These are phyloP conservation scores for Neofusicoccum parvum DNA, from an alignment of 2,329 filamentous ascomycete genomes.

Conservation along the genomic window DNA sequence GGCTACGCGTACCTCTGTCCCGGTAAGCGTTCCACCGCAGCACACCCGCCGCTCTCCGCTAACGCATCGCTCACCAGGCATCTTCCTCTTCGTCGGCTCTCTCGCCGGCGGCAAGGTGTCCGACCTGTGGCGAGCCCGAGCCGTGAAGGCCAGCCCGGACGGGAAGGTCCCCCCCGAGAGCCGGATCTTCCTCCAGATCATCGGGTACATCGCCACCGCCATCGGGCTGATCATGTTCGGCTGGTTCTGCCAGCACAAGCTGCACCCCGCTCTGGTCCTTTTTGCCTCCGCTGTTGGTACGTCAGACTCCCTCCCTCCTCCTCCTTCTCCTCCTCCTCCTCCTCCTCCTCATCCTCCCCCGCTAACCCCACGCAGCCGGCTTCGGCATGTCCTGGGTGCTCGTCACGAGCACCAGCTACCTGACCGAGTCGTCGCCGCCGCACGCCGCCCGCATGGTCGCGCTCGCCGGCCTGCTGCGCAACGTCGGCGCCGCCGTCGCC, in stretches of 20 bases:
- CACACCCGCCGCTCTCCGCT: not conserved
- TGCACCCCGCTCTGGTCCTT: constrained; percentile 35
- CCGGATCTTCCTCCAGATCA: constrained; percentile 44
- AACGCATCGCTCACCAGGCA: constrained; percentile 6
- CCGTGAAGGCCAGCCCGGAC: constrained; percentile 28
- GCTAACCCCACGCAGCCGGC: constrained; percentile 27
- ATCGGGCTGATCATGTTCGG: constrained; percentile 46
- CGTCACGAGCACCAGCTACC: constrained; percentile 45
- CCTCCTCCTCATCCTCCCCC: too few relatives aligned
- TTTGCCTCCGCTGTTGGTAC: constrained; percentile 34
- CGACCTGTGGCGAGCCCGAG: constrained; percentile 37
- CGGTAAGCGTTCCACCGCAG: not conserved
- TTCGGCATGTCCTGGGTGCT: constrained; percentile 48
- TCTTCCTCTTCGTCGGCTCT: constrained; percentile 40
- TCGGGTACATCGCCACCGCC: constrained; percentile 42
- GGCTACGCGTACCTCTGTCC: constrained; percentile 43
- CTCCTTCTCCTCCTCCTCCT: too few relatives aligned
- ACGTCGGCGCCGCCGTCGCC: constrained; percentile 43
- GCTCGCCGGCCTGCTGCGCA: constrained; percentile 44
- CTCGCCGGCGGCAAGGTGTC: constrained; percentile 43
- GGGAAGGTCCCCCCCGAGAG: constrained; percentile 40
- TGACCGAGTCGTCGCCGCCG: constrained; percentile 44
- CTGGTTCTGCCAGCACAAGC: constrained; percentile 38
- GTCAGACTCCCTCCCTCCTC: too few relatives aligned
- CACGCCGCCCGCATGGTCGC: constrained; percentile 47